Conservation (phyloP, 2,329 filamentous ascomycete genomes). For the Annulohypoxylon truncatum region DNA sequence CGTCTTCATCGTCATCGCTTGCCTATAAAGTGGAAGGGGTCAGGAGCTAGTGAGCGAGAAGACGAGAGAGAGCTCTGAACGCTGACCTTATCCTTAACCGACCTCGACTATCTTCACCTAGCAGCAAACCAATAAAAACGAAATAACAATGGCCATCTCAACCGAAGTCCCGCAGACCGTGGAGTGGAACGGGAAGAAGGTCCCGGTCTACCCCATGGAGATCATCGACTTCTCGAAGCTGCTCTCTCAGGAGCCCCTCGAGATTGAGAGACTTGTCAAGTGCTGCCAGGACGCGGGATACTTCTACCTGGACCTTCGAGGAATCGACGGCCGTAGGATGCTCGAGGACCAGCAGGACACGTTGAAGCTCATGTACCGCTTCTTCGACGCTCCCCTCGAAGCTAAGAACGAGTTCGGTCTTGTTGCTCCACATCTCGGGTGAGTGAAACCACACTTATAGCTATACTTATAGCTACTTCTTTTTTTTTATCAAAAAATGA, state of each 20-base stretch:
- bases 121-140: neutral
- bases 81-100: constrained; percentile 7
- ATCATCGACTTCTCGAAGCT: constrained; percentile 64
- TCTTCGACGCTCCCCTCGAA: constrained; percentile 65
- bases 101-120: constrained; percentile 19
- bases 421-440: constrained; percentile 64
- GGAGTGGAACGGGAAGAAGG: constrained; percentile 61
- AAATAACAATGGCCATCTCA: constrained; percentile 52
- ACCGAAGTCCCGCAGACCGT: constrained; percentile 58
- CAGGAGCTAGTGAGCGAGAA: constrained; percentile 15
- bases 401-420: constrained; percentile 68
- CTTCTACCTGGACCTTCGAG: constrained; percentile 66
- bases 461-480: too few relatives aligned
- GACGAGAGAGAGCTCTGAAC: constrained; percentile 10
- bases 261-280: constrained; percentile 63
- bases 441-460: constrained; percentile 35
- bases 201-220: constrained; percentile 64
- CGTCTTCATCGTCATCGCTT: constrained; percentile 21
- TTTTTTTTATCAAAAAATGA: too few relatives aligned
- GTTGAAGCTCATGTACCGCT: constrained; percentile 65
- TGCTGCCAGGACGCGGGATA: constrained; percentile 64
- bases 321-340: constrained; percentile 64
- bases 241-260: constrained; percentile 65
- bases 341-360: constrained; percentile 64
- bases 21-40: constrained; percentile 38